Base-by-base conservation (phyloP, 2,329 filamentous ascomycete species). In the Bipolaris sorokiniana region DNA sequence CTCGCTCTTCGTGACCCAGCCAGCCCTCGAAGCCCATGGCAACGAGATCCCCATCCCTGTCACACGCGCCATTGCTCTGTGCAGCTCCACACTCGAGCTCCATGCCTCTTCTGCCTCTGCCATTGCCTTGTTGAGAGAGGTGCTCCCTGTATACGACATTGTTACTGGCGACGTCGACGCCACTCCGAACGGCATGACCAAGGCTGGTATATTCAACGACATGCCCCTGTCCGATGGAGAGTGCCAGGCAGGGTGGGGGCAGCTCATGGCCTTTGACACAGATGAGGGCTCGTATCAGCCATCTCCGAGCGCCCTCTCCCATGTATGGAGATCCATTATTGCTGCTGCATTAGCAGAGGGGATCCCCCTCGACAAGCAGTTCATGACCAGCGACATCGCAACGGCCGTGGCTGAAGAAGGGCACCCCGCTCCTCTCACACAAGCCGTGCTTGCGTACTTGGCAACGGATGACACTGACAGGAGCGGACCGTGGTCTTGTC, bases 1-100 rank as follows among this genome's bases (percentile, higher is more conserved):
- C 64, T 85, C 84, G 34, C 78, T 88, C 54, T 84, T 85, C 71
- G 69, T 88, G 36, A 76, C 84, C 22, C 76, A 76, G 48, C 80
- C 81, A 40, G 56, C 58, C 4, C 79, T 78, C 54, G 67, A 73
- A 20, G 69, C 71, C 61, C 73, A 72, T 67, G 68, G 65, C 69
- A 69, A 72, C 71, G 65, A 71, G 36, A 70, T 65, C 47, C 65
- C 69, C n/a, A 55, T 65, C 36, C 65, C 72, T 31, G 73, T 71
- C 45, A 70, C 79, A 47, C 67, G 76, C 59, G 79, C 78, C 52
- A 75, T 82, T 59, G 78, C 81, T 23, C 72, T 79, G 62, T 80
- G 78, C 66, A 69, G 74, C 37, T 75, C 76, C 7, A 79, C 78
- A 5, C 76, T 82, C 37, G 80, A 82, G 64, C 68, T 79, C 36